Evolutionary conservation across 345 rosid species (phyloP).

Genomic region (Cardamine chenopodiifolia): DNA sequence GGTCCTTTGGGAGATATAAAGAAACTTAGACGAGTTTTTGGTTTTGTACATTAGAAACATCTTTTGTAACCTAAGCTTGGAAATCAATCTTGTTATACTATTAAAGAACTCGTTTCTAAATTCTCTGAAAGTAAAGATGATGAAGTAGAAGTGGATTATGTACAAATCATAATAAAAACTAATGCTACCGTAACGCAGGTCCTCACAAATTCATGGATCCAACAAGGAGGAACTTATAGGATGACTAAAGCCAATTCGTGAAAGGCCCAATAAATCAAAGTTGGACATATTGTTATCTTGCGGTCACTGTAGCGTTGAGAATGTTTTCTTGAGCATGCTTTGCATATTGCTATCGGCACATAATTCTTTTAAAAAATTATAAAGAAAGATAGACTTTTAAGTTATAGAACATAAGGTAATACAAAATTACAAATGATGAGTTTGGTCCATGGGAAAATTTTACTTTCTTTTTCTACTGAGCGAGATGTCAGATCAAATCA

Average conservation of each 20-base stretch:
- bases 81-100: conserved; percentile 4
- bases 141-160: background rate
- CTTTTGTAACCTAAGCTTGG: conserved; percentile 21
- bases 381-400: background rate
- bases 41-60: conserved; percentile 27
- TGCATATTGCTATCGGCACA: background rate
- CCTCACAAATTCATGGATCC: background rate
- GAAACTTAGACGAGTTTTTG: conserved; percentile 3
- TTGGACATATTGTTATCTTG: background rate
- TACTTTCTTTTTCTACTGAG: background rate
- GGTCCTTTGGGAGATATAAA: conserved; percentile 9
- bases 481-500: conserved; percentile 1
- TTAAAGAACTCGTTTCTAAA: background rate
- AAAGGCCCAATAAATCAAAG: background rate
- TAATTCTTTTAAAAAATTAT: background rate
- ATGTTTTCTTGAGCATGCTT: background rate
- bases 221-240: background rate
- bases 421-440: conserved; percentile 9
- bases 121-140: conserved; percentile 7
- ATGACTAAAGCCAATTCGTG: background rate
- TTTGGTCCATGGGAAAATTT: background rate
- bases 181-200: background rate
- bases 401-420: background rate
- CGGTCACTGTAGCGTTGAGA: background rate
- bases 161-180: background rate